Percentiles rank a stretch among this genome's conserved stretches.
Conservation (phyloP, 306 rosid genomes). For the Acacia crassicarpa region DNA sequence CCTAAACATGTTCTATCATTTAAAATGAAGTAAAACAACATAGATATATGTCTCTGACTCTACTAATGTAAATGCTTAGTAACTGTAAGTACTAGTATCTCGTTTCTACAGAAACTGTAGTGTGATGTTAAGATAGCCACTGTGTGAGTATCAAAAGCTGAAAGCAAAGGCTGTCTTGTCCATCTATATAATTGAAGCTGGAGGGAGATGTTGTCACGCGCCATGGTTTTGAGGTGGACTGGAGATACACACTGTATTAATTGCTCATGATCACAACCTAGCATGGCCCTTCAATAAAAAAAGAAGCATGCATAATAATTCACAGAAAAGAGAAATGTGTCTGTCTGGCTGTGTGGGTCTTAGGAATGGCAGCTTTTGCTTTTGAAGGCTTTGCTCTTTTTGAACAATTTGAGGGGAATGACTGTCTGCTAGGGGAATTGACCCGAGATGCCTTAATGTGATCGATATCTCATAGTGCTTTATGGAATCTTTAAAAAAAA, state of each 20-base stretch:
- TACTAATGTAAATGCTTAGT: not conserved
- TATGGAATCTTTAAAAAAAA: not conserved
- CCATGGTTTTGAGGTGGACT: slow-evolving; percentile 2
- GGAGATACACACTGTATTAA: not conserved
- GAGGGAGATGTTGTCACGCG: not conserved
- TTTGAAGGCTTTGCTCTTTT: slow-evolving; percentile 11
- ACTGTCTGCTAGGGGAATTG: not conserved
- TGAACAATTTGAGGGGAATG: slow-evolving; percentile 22
- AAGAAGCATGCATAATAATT: slow-evolving; percentile 8
- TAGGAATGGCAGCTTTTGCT: slow-evolving; percentile 17
- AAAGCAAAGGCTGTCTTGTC: not conserved
- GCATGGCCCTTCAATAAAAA: not conserved
- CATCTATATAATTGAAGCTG: not conserved
- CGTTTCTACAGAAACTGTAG: not conserved
- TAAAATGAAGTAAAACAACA: not conserved
- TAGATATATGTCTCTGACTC: not conserved
- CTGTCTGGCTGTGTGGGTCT: not conserved
- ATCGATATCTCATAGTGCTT: slow-evolving; percentile 3
- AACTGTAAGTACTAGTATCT: not conserved
- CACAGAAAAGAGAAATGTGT: not conserved
- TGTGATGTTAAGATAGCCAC: not conserved
- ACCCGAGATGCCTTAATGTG: not conserved
- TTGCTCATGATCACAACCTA: not conserved
- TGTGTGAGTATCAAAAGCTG: not conserved
- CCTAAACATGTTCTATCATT: not conserved